A percentile compares a stretch with the other conserved stretches of the same genome.
Conservation (phyloP, 139 green algal species). For the Diplosphaera chodatii region DNA sequence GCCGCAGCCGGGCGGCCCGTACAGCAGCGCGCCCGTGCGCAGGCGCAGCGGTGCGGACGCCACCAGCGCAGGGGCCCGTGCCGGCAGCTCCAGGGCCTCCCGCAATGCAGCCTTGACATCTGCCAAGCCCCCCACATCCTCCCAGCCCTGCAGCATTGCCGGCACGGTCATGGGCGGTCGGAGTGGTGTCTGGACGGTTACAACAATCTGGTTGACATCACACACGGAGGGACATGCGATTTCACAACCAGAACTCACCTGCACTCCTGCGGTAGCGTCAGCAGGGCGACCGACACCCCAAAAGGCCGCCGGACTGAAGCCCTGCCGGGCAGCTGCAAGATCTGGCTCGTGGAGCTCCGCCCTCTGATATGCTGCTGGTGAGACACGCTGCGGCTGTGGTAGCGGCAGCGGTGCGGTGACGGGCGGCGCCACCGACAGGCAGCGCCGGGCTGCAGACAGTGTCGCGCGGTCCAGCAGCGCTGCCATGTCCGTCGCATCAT, state of each 20-base stretch:
- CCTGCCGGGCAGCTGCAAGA: slow-evolving; percentile 37
- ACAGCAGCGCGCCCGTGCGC: slow-evolving; percentile 89
- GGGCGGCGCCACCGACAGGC: slow-evolving; percentile 14
- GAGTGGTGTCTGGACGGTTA: no score
- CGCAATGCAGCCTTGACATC: slow-evolving; percentile 66
- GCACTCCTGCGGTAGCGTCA: neutral
- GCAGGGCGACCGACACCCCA: slow-evolving; percentile 37
- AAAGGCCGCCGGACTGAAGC: slow-evolving; percentile 60
- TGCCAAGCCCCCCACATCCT: slow-evolving; percentile 78
- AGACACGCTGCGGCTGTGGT: slow-evolving; percentile 1
- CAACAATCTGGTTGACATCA: no score
- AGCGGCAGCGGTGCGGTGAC: slow-evolving; percentile 6
- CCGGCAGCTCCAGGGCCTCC: slow-evolving; percentile 79
- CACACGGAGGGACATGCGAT: no score
- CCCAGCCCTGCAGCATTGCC: slow-evolving; percentile 67
- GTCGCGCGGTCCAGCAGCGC: slow-evolving; percentile 64
- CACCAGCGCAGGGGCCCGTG: slow-evolving; percentile 49
- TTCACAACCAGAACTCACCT: neutral
- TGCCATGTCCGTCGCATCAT: slow-evolving; percentile 62
- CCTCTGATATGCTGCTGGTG: neutral
- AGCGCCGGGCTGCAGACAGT: slow-evolving; percentile 33
- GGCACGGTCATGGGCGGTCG: no score
- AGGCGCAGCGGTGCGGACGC: slow-evolving; percentile 63
- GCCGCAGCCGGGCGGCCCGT: slow-evolving; percentile 92
- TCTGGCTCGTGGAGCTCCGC: slow-evolving; percentile 31